Conservation (phyloP, 306 rosid genomes). For the Gastrolobium villosum region DNA sequence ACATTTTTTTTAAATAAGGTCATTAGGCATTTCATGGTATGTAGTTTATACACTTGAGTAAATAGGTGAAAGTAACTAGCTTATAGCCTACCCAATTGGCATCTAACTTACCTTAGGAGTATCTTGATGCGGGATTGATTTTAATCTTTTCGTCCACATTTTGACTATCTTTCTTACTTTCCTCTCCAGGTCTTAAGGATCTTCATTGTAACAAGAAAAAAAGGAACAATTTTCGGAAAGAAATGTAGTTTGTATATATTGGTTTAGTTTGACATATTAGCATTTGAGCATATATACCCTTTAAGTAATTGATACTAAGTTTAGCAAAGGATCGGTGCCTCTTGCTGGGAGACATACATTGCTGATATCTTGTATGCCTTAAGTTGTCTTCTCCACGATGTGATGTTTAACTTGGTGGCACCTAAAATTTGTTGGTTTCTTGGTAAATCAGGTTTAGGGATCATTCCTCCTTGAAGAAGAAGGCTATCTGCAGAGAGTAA, state of each 20-base stretch:
- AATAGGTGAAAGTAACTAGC: neutral
- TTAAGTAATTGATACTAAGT: neutral
- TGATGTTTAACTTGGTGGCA: no score
- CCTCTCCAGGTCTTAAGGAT: neutral
- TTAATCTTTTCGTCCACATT: neutral
- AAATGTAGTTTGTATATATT: neutral
- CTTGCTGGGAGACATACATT: neutral
- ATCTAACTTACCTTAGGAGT: slow-evolving; percentile 1
- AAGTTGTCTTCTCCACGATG: no score
- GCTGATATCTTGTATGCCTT: no score
- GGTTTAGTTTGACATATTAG: neutral
- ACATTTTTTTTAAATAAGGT: neutral
- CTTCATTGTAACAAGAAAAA: neutral
- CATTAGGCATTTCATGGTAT: slow-evolving; percentile 7
- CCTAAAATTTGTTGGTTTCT: neutral
- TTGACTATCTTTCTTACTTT: neutral
- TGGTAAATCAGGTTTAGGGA: neutral
- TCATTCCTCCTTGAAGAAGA: neutral
- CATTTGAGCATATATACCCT: neutral
- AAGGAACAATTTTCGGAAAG: neutral
- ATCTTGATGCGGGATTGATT: neutral
- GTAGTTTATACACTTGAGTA: slow-evolving; percentile 8
- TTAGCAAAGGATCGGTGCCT: neutral
- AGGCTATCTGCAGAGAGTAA: neutral
- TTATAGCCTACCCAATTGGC: neutral